Evolutionary conservation across 257 asterid genomes (phyloP).

Genomic region (Solanum chmielewskii): DNA sequence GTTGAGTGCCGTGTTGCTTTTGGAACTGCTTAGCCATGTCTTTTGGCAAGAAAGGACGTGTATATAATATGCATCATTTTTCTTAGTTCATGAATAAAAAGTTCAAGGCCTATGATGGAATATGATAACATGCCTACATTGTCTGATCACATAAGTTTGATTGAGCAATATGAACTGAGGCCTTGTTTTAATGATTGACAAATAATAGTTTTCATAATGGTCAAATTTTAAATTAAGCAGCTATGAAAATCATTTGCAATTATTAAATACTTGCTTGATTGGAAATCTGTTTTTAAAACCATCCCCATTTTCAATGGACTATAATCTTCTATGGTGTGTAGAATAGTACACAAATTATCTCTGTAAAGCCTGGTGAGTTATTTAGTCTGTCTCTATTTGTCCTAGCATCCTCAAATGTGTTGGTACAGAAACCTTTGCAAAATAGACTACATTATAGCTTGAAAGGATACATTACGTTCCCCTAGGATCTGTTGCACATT

Average conservation of each 20-base stretch:
- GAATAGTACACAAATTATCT: not conserved
- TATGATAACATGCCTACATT: not conserved
- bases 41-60: not conserved
- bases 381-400: not conserved
- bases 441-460: not conserved
- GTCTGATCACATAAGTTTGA: not conserved
- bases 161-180: not conserved
- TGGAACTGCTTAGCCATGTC: not conserved
- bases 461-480: not conserved
- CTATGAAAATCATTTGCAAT: not conserved
- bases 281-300: not conserved
- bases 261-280: not conserved
- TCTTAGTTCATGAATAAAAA: not conserved
- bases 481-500: not conserved
- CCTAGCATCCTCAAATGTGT: not conserved
- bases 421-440: not conserved
- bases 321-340: not conserved
- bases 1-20: not conserved
- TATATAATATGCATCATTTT: not conserved
- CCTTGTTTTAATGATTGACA: not conserved
- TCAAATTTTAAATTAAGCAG: not conserved
- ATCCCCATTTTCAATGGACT: not conserved
- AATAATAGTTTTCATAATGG: not conserved
- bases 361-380: not conserved
- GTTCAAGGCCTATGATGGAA: not conserved